These are phyloP conservation scores for Daphne laureola DNA, from an alignment of 441 rosid species.

Conservation along the genomic window DNA sequence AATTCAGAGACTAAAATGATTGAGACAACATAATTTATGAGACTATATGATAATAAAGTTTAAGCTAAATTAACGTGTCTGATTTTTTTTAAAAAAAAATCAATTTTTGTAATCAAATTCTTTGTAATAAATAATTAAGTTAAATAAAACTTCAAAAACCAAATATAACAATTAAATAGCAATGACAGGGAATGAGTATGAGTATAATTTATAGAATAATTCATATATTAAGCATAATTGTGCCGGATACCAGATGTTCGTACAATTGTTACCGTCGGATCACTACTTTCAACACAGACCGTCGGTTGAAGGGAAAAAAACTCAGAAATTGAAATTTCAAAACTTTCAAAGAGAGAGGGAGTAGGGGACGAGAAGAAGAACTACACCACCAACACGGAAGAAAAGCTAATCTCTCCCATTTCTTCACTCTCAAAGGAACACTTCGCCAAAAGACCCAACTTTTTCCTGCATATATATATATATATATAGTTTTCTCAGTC, in stretches of 20 bases:
- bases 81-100: too few relatives aligned
- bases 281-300: constrained; percentile 5
- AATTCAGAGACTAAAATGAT: too few relatives aligned
- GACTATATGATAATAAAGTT: too few relatives aligned
- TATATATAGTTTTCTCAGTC: not conserved
- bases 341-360: constrained; percentile 57
- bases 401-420: not conserved
- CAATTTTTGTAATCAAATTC: too few relatives aligned
- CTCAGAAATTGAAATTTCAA: constrained; percentile 52
- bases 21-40: too few relatives aligned
- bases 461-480: not conserved
- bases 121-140: too few relatives aligned
- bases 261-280: constrained; percentile 44
- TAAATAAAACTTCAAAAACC: too few relatives aligned
- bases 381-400: constrained; percentile 6
- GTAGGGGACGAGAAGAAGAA: constrained; percentile 21
- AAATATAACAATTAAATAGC: too few relatives aligned
- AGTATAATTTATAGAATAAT: too few relatives aligned
- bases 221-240: too few relatives aligned
- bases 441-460: constrained; percentile 3
- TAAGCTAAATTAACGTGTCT: too few relatives aligned
- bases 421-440: constrained; percentile 4
- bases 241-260: constrained; percentile 6
- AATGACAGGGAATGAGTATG: too few relatives aligned
- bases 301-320: constrained; percentile 30